A percentile compares a stretch with the other conserved stretches of the same genome.
These are phyloP conservation scores for Colletotrichum sp. DNA, from an alignment of 2,329 filamentous ascomycete genomes.

Conservation along the genomic window DNA sequence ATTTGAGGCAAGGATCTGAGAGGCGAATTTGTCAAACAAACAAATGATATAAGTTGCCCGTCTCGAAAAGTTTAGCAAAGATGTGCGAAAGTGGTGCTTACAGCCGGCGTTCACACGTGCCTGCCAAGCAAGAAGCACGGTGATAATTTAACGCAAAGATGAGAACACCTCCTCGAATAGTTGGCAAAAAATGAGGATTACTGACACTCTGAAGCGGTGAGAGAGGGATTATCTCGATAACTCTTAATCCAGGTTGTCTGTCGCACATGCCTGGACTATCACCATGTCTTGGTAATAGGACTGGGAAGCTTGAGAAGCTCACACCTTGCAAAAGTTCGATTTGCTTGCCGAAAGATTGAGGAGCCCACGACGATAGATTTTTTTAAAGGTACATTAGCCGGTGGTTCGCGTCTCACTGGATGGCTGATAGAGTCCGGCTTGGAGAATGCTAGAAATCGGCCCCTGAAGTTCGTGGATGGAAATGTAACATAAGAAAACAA, in stretches of 20 bases:
- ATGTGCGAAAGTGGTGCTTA: too few relatives aligned
- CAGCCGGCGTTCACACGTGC: neutral
- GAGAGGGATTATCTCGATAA: too few relatives aligned
- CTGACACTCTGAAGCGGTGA: accelerated
- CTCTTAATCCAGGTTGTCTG: neutral
- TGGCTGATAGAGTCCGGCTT: neutral
- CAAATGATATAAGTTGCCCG: too few relatives aligned
- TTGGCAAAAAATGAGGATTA: neutral
- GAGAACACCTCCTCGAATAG: neutral
- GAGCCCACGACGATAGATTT: accelerated
- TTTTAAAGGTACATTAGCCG: too few relatives aligned
- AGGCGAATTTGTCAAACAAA: accelerated
- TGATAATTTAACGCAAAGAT: neutral
- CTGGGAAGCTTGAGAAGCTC: neutral
- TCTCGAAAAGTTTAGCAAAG: too few relatives aligned
- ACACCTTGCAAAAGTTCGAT: too few relatives aligned
- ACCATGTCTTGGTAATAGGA: neutral
- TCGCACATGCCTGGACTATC: accelerated
- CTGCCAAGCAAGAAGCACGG: neutral
- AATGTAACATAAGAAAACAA: too few relatives aligned
- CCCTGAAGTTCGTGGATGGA: too few relatives aligned
- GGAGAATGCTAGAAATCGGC: neutral
- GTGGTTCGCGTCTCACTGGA: too few relatives aligned
- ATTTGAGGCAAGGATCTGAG: neutral
- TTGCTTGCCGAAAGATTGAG: too few relatives aligned